These are phyloP conservation scores for Wickerhamomyces silvicola DNA, from an alignment of 805 yeast species.

Conservation along the genomic window DNA sequence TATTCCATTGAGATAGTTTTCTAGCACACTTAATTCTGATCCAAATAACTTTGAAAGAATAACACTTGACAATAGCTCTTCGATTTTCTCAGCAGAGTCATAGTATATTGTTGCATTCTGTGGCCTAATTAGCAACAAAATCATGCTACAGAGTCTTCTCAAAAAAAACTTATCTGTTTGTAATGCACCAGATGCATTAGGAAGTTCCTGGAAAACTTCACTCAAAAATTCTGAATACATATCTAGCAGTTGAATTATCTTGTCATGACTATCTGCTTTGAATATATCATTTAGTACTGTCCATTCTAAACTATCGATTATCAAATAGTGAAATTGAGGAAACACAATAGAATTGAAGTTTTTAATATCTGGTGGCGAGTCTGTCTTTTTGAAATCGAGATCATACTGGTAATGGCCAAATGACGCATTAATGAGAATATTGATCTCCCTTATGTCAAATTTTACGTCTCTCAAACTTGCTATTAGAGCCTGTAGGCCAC, in stretches of 20 bases:
- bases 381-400: constrained; percentile 13
- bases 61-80: constrained; percentile 28
- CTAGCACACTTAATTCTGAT: constrained; percentile 15
- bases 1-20: constrained; percentile 13
- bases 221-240: constrained; percentile 19
- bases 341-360: constrained; percentile 20
- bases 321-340: constrained; percentile 38
- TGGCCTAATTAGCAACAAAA: constrained; percentile 25
- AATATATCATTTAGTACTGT: constrained; percentile 28
- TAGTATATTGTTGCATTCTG: constrained; percentile 25
- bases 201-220: constrained; percentile 23
- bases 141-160: constrained; percentile 21
- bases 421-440: constrained; percentile 37
- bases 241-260: constrained; percentile 24
- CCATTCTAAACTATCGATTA: constrained; percentile 31
- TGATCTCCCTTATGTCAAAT: constrained; percentile 24
- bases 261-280: constrained; percentile 28
- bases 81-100: constrained; percentile 25
- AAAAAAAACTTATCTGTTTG: constrained; percentile 22
- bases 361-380: constrained; percentile 3
- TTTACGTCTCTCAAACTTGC: constrained; percentile 40
- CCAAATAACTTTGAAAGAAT: constrained; percentile 28
- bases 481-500: constrained; percentile 45
- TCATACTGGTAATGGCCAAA: constrained; percentile 36
- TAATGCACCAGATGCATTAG: constrained; percentile 23